Evolutionary conservation across 768 basidiomycete genomes (phyloP), one percentile per base, ranked within the genome.

Genomic region (Pleurotus pulmonarius): DNA sequence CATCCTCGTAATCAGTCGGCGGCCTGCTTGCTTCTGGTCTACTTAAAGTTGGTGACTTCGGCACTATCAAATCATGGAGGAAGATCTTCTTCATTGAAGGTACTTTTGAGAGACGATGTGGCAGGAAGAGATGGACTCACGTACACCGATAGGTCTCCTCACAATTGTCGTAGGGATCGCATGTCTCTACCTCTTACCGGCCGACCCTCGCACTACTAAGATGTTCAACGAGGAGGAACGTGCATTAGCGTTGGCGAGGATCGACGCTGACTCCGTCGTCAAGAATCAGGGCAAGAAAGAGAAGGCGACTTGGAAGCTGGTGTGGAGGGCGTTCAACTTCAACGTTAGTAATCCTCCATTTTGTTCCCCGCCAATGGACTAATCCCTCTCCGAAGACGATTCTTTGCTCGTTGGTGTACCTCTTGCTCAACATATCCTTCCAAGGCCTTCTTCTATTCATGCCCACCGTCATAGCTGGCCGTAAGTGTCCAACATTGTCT

Each of bases 391-490:
- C 46, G 9, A 43, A 74, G 74, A 73, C 71, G 2, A 52, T 65
- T 3, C 52, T 73, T 1, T 70, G 69, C 57, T 58, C 68, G 0
- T 34, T 71, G 4, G 62, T 66, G 13, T 75, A 64, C 51, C 62
- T 70, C 4, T 61, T 75, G 60, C 63, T 71, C 40, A 77, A 77
- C 51, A 77, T 77, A 18, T 75, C 74, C 0, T 75, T 77, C 64
- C 75, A 77, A 65, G 75, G 75, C 1, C 56, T 77, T 18, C 71
- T 69, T 53, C 62, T 77, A 7, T 78, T 77, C 63, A 66, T 78
- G 61, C 79, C 79, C 2, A 77, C 78, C 18, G 76, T 81, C 8
- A 66, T 81, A 22, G 67, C 72, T 12, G 71, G 69, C 11, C 71
- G 78, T 79, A 58, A 58, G 78, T 70, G 7, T 25, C 12, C 5